Evolutionary conservation across 306 rosid genomes (phyloP).

Genomic region (Medicago lupulina): DNA sequence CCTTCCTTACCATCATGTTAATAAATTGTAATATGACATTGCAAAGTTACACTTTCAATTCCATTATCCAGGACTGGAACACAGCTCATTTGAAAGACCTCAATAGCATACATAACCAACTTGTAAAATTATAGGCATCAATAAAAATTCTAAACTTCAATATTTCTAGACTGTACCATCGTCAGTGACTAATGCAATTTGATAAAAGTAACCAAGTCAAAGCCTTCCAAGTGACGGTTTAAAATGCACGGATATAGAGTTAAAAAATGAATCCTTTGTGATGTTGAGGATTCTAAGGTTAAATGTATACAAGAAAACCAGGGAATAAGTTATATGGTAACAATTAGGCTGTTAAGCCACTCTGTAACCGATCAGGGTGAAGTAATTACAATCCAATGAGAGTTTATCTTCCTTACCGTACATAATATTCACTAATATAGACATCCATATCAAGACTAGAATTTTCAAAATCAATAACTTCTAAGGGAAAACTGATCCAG

Average conservation of each 20-base stretch:
- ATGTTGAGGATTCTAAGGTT: conserved; percentile 9
- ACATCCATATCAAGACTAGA: conserved; percentile 23
- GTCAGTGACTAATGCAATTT: conserved; percentile 16
- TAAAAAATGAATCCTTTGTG: conserved; percentile 16
- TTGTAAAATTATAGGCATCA: conserved; percentile 6
- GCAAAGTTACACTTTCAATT: conserved; percentile 21
- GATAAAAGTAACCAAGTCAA: conserved; percentile 12
- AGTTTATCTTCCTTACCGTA: conserved; percentile 2
- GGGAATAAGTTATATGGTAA: background rate
- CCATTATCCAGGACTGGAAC: conserved; percentile 32
- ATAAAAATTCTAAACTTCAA: background rate
- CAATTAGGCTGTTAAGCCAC: conserved; percentile 18
- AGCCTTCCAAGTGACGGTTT: conserved; percentile 7
- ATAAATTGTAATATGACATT: conserved; percentile 27
- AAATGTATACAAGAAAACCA: background rate
- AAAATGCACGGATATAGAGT: conserved; percentile 15
- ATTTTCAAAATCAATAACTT: conserved; percentile 21
- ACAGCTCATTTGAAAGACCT: conserved; percentile 26
- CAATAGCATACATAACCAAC: conserved; percentile 14
- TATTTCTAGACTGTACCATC: conserved; percentile 27
- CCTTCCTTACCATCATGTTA: background rate
- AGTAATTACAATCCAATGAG: conserved; percentile 5
- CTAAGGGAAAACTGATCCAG: background rate
- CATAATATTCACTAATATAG: background rate
- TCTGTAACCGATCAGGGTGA: background rate